phyloP scores from a whole-genome alignment of 164 flowering plant species.

The Vitis labrusca region DNA sequence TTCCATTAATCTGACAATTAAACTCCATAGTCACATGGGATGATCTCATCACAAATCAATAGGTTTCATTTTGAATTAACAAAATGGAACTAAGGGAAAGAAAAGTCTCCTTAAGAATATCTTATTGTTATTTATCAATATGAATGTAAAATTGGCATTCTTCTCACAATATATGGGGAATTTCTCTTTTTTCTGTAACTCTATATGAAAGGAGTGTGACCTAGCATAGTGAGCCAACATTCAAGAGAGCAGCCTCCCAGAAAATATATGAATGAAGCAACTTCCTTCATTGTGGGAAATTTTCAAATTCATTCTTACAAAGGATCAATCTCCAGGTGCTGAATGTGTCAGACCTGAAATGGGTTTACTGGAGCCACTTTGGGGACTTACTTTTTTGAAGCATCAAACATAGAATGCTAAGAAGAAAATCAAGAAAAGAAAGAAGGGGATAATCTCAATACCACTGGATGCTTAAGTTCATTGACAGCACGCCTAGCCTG shows the following conservation, averaged over 20 bases:
- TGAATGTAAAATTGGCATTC: too few relatives aligned
- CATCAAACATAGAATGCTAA: neutral
- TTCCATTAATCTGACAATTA: slow-evolving; percentile 26
- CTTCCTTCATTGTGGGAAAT: too few relatives aligned
- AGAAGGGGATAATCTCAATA: neutral
- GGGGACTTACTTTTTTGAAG: neutral
- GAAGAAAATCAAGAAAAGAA: neutral
- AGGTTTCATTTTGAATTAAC: neutral
- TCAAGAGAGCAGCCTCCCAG: too few relatives aligned
- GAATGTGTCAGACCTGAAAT: neutral
- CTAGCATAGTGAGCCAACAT: too few relatives aligned
- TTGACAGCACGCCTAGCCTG: slow-evolving; percentile 35
- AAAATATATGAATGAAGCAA: too few relatives aligned
- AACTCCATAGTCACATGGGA: neutral
- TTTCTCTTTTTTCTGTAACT: too few relatives aligned
- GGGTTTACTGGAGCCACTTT: neutral
- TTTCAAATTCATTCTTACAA: too few relatives aligned
- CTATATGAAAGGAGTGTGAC: too few relatives aligned
- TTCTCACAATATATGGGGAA: too few relatives aligned
- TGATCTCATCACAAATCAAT: slow-evolving; percentile 1
- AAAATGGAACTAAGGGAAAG: neutral
- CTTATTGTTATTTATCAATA: too few relatives aligned
- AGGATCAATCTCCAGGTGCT: too few relatives aligned
- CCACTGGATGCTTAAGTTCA: slow-evolving; percentile 36
- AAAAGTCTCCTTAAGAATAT: too few relatives aligned